Evolutionary conservation across 2,329 filamentous ascomycete genomes (phyloP).

Genomic region (Aureobasidium lini): DNA sequence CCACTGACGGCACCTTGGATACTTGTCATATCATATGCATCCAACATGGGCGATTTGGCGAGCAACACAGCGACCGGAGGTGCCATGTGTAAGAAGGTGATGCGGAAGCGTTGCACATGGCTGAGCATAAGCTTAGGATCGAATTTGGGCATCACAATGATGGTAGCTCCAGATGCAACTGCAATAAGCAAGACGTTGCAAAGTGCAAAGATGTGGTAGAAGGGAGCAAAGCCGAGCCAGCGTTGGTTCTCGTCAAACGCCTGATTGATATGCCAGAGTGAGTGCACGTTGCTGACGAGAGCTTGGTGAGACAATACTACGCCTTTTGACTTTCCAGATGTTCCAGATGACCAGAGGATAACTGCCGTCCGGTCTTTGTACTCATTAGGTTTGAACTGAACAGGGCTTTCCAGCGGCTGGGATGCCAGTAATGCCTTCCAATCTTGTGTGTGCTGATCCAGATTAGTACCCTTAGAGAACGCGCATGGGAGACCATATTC

Average conservation of each 20-base stretch:
- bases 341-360: slow-evolving; percentile 41
- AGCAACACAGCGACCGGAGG: slow-evolving; percentile 34
- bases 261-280: slow-evolving; percentile 11
- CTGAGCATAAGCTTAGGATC: slow-evolving; percentile 34
- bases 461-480: not conserved
- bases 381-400: not conserved
- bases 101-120: slow-evolving; percentile 33
- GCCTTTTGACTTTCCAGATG: slow-evolving; percentile 40
- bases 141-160: slow-evolving; percentile 44
- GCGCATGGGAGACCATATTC: slow-evolving; percentile 10
- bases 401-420: not conserved
- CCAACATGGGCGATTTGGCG: slow-evolving; percentile 25
- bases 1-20: slow-evolving; percentile 40
- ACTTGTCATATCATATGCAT: slow-evolving; percentile 29
- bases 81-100: slow-evolving; percentile 43
- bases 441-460: not conserved
- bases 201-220: slow-evolving; percentile 47
- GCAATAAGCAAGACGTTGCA: slow-evolving; percentile 41
- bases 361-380: slow-evolving; percentile 1
- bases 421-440: slow-evolving; percentile 5
- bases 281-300: slow-evolving; percentile 6
- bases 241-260: slow-evolving; percentile 2
- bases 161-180: slow-evolving; percentile 38
- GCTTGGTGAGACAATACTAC: slow-evolving; percentile 21
- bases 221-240: slow-evolving; percentile 34